Base-by-base conservation (phyloP, 495 filamentous ascomycete genomes). In the Chaetomium fimeti region DNA sequence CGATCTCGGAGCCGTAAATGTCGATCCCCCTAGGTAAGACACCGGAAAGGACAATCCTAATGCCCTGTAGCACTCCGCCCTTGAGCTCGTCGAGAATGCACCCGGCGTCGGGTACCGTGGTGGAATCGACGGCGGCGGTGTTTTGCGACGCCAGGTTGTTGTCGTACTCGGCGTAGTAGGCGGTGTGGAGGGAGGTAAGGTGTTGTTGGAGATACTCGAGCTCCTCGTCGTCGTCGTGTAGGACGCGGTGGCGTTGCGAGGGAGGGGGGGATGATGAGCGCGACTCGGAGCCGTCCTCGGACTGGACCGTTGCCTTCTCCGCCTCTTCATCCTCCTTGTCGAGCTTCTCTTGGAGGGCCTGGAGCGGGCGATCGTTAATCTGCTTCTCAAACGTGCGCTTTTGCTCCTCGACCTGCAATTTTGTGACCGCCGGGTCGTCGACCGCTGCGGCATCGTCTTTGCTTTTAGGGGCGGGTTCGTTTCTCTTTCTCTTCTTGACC, bases 331-430 rank as follows among this genome's bases (percentile, higher is more conserved):
- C 91, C 64, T 93, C 89, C 45, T 87, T 86, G 67, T 98, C 94
- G 40, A 97, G 81, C 69, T 90, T 82, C 62, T 95, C 89, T 72
- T 99, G 94, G 69, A 94, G 87, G 65, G 92, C 87, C 18, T 96
- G 81, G 28, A 99, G 78, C 7, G 94, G 94, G 11, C 92, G 84
- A 56, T 96, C 91, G 61, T 89, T 88, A 8, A 96, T 84, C 75
- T 99, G 94, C 54, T 92, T 91, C 70, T 91, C 87, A 18, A 99
- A 84, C 1, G 88, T 85, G 69, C 93, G 89, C 65, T 91, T 87
- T 68, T 97, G 93, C 68, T 93, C 87, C 65, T 89, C 86, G 12
- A 87, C 80, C 76, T 97, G 92, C 60, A 87, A 82, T 65, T 89
- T 82, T 13, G 92, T 79, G 25, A 90, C 73, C n/a, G 81, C 81